Evolutionary conservation across 139 green algal species (phyloP).

Genomic region (Chlamydomonas sphaeroides): DNA sequence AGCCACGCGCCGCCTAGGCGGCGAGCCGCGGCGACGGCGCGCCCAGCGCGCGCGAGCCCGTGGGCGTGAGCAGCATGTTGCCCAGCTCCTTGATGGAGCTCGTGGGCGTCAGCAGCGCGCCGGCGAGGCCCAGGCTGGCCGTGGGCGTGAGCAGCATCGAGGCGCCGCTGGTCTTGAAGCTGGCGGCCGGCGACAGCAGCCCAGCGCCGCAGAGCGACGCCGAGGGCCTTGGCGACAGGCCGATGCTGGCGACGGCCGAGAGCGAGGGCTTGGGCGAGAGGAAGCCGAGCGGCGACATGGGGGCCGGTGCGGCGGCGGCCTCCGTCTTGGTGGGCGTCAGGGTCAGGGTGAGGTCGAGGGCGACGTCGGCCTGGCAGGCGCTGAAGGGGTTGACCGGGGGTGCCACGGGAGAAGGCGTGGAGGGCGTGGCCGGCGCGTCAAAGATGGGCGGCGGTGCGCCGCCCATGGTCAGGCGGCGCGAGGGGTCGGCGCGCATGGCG

Average conservation of each 20-base stretch:
- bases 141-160: background rate
- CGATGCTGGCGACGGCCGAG: no score
- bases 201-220: background rate
- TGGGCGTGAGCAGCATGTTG: no score
- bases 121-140: background rate
- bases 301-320: background rate
- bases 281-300: background rate
- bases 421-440: background rate
- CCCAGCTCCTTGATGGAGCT: background rate
- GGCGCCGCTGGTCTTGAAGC: background rate
- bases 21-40: no score
- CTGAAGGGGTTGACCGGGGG: background rate
- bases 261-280: background rate
- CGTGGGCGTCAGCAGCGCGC: background rate
- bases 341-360: no score
- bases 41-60: no score
- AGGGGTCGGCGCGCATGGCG: no score
- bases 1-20: no score
- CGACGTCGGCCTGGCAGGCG: background rate
- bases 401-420: no score
- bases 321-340: background rate
- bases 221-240: no score
- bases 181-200: background rate
- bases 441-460: background rate
- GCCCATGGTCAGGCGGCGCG: conserved; percentile 32